These are phyloP conservation scores for Kregervanrija delftensis DNA, from an alignment of 805 yeast species.

Conservation along the genomic window DNA sequence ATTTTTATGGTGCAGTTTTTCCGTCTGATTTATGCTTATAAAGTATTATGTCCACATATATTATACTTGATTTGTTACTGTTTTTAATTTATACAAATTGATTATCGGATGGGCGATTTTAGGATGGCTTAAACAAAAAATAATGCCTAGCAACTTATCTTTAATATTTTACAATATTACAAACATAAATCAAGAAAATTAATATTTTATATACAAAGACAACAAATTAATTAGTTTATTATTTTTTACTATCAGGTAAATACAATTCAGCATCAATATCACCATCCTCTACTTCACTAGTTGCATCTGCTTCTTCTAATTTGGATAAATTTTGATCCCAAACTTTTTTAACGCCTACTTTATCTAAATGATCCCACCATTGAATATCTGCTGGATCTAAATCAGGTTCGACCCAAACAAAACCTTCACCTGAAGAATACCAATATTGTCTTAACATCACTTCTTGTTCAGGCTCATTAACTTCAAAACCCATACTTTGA, in stretches of 20 bases:
- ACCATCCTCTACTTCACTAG: conserved; percentile 11
- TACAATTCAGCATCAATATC: conserved; percentile 12
- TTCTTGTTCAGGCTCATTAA: conserved; percentile 57
- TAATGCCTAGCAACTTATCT: too few species aligned
- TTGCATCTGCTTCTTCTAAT: conserved; percentile 14
- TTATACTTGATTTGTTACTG: too few species aligned
- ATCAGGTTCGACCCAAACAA: conserved; percentile 87
- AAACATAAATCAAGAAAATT: too few species aligned
- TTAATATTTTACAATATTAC: too few species aligned
- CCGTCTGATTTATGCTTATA: too few species aligned
- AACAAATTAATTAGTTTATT: neutral
- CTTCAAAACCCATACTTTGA: conserved; percentile 31
- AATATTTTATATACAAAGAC: too few species aligned
- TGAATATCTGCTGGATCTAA: conserved; percentile 74
- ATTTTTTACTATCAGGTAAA: conserved; percentile 8
- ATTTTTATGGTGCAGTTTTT: too few species aligned
- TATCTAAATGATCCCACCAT: conserved; percentile 27
- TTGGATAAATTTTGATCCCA: conserved; percentile 23
- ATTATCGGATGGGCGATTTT: too few species aligned
- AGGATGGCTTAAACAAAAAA: too few species aligned
- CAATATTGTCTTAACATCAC: conserved; percentile 72
- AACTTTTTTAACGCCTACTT: conserved; percentile 24
- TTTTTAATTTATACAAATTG: too few species aligned
- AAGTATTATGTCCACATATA: too few species aligned
- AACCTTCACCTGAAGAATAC: conserved; percentile 82